Conservation (phyloP, 306 rosid species). For the Pterocarpus macrocarpus region DNA sequence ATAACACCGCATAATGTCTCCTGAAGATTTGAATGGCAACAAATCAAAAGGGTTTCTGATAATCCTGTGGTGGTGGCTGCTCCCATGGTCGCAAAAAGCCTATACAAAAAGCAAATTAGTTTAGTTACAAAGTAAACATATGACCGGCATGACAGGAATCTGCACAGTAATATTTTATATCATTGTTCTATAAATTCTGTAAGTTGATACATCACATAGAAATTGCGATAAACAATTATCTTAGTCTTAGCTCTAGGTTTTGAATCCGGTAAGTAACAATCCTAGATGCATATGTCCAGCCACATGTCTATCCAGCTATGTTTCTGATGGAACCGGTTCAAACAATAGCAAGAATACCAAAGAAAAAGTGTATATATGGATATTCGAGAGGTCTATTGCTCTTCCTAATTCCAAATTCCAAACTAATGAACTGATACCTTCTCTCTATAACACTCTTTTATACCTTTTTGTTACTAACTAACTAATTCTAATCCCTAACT, state of each 20-base stretch:
- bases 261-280: constrained; percentile 1
- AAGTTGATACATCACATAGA: constrained; percentile 17
- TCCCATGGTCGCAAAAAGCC: constrained; percentile 85
- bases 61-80: constrained; percentile 83
- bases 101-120: constrained; percentile 48
- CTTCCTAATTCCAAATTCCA: no score
- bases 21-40: constrained; percentile 36
- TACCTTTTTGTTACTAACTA: no score
- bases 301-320: background rate
- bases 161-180: constrained; percentile 25
- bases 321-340: no score
- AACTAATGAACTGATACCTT: no score
- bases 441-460: no score
- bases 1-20: constrained; percentile 53
- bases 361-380: no score
- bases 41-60: constrained; percentile 76
- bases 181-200: constrained; percentile 23
- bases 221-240: constrained; percentile 20
- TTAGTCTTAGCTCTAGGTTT: constrained; percentile 1
- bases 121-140: constrained; percentile 24
- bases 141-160: constrained; percentile 12
- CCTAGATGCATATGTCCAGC: background rate
- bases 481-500: no score
- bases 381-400: no score
- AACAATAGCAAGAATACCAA: no score